A percentile compares a stretch with the other conserved stretches of the same genome.
Evolutionary conservation across 2,329 filamentous ascomycete species (phyloP).

Genomic region (Davidsoniella eucalypti): DNA sequence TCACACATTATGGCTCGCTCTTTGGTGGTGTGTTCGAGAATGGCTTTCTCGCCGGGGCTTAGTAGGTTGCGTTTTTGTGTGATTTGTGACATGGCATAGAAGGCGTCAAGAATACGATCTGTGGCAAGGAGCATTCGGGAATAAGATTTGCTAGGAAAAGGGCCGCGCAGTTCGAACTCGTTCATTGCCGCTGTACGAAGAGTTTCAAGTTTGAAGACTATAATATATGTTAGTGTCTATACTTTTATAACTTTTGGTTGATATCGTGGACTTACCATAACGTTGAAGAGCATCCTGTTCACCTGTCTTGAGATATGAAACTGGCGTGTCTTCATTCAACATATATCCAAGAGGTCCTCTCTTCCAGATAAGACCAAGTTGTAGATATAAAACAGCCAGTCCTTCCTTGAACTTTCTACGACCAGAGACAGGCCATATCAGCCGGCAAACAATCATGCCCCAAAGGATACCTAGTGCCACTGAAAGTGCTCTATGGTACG

Average conservation of each 20-base stretch:
- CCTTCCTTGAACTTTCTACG: slow-evolving; percentile 78
- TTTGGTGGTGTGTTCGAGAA: slow-evolving; percentile 60
- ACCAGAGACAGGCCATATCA: slow-evolving; percentile 90
- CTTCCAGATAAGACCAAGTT: slow-evolving; percentile 94
- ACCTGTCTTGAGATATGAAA: slow-evolving; percentile 68
- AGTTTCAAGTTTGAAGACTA: slow-evolving; percentile 53
- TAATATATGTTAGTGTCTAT: slow-evolving; percentile 1
- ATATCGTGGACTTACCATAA: slow-evolving; percentile 31
- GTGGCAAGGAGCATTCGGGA: slow-evolving; percentile 63
- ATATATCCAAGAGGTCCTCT: slow-evolving; percentile 71
- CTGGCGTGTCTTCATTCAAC: slow-evolving; percentile 37
- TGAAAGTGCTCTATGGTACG: slow-evolving; percentile 69
- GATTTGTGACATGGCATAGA: slow-evolving; percentile 91
- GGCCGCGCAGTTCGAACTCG: slow-evolving; percentile 77
- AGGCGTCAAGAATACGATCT: slow-evolving; percentile 73
- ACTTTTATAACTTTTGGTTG: background rate
- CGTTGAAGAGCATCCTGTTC: slow-evolving; percentile 79
- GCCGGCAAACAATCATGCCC: slow-evolving; percentile 76
- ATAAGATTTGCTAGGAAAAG: slow-evolving; percentile 63
- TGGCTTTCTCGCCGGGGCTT: slow-evolving; percentile 62
- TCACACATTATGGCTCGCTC: slow-evolving; percentile 72
- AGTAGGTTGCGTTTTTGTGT: slow-evolving; percentile 64
- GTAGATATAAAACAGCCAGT: slow-evolving; percentile 76
- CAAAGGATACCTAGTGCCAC: slow-evolving; percentile 79
- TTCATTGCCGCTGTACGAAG: slow-evolving; percentile 57